Evolutionary conservation across 2,329 filamentous ascomycete species (phyloP), one percentile per base, ranked within the genome.

Genomic region (Bimuria novae-zelandiae): DNA sequence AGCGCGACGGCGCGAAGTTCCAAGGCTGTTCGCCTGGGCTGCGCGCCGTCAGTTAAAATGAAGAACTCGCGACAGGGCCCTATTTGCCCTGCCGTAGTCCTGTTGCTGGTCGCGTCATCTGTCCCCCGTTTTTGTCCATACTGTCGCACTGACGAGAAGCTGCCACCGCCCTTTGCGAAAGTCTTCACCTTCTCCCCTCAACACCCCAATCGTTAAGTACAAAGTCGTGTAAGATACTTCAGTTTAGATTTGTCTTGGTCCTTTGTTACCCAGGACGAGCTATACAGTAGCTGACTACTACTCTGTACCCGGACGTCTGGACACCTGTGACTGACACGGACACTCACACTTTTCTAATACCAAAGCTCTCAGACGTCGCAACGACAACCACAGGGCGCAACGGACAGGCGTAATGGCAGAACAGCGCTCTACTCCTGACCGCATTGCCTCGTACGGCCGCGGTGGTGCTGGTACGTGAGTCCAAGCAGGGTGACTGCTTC

Each of bases 391-490:
- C 41, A 21, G 48, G 59, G 7, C 68, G 67, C 64, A 45, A 62
- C 52, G 59, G 59, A 46, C 64, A 61, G 56, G 56, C 60, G 40
- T 30, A 37, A 55, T 55, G 53, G 30, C 48, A 25, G 25, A 40
- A 3, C 25, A 42, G 21, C 36, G 46, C 17, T n/a, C 23, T 33
- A 32, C 60, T n/a, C 58, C 52, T 7, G 58, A 65, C 16, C 69
- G 73, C 49, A 65, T 71, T 46, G 63, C 72, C 41, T 90, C 88
- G 35, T 85, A 89, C 67, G 89, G 90, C 64, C 88, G 89, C 58
- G 90, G 89, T 68, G 89, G 90, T 69, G 89, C 89, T 57, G 89
- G 80, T 82, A 72, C 63, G 75, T 52, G n/a, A n/a, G n/a, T n/a
- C n/a, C n/a, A n/a, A n/a, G n/a, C n/a, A n/a, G n/a, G n/a, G n/a